Percentiles rank a stretch among this genome's conserved stretches.
Evolutionary conservation across 495 filamentous ascomycete species (phyloP).

Genomic region (Xeromyces bisporus): DNA sequence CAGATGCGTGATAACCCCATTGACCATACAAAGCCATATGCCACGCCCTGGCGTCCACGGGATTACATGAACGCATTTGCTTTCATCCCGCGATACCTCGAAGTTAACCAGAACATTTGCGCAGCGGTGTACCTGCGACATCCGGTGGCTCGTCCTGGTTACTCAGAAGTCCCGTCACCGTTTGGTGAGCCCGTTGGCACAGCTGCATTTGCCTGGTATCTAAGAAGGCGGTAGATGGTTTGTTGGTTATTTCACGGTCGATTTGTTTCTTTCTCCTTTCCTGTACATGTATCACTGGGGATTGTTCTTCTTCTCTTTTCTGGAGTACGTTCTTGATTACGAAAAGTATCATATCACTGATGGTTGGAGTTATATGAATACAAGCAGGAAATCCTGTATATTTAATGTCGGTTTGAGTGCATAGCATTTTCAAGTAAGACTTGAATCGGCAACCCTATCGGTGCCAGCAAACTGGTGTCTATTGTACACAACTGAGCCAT

Average conservation of each 20-base stretch:
- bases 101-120: conserved; percentile 94
- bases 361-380: too few relatives aligned
- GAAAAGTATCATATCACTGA: too few relatives aligned
- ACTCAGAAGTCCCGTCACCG: conserved; percentile 78
- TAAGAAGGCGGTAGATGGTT: conserved; percentile 55
- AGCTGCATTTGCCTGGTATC: conserved; percentile 85
- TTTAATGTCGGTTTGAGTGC: too few relatives aligned
- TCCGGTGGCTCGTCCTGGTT: conserved; percentile 80
- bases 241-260: conserved; percentile 3
- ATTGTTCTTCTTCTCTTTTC: conserved; percentile 6
- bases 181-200: conserved; percentile 46
- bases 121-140: conserved; percentile 89
- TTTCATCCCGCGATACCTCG: conserved; percentile 86
- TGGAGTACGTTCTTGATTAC: too few relatives aligned
- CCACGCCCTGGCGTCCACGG: conserved; percentile 79
- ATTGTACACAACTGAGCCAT: too few relatives aligned
- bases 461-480: too few relatives aligned
- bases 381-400: too few relatives aligned
- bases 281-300: conserved; percentile 25
- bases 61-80: conserved; percentile 81
- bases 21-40: conserved; percentile 67
- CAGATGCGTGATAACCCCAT: conserved; percentile 53
- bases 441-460: too few relatives aligned
- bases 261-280: conserved; percentile 9
- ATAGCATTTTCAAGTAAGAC: too few relatives aligned